phyloP scores from a whole-genome alignment of 495 filamentous ascomycete genomes.

The Astrothelium macrocarpum region DNA sequence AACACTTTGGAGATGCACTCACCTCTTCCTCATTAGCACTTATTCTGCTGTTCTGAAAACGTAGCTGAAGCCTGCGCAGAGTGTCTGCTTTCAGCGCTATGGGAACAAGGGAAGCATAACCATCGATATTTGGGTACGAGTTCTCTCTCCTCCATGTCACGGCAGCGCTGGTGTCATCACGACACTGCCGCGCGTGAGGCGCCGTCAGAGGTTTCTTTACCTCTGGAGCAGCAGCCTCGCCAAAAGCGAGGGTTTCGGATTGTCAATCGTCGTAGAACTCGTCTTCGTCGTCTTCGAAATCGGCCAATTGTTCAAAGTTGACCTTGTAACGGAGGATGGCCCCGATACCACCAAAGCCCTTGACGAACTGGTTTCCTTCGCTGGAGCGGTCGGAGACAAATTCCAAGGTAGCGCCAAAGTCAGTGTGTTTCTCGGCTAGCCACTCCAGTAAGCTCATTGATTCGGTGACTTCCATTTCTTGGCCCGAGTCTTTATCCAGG shows the following conservation, averaged over 20 bases:
- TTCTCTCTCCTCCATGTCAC: neutral
- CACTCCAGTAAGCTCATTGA: constrained; percentile 91
- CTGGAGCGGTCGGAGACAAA: constrained; percentile 95
- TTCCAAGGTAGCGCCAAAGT: constrained; percentile 92
- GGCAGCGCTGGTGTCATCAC: constrained; percentile 9
- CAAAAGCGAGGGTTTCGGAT: constrained; percentile 73
- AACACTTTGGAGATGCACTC: neutral
- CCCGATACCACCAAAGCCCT: constrained; percentile 97
- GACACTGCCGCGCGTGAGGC: constrained; percentile 35
- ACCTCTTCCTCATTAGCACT: no score
- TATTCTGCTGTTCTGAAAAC: no score
- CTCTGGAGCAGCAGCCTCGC: constrained; percentile 79
- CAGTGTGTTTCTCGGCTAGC: constrained; percentile 95
- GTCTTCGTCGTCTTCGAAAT: constrained; percentile 93
- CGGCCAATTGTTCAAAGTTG: constrained; percentile 97
- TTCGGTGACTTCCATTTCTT: constrained; percentile 88
- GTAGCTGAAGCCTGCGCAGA: no score
- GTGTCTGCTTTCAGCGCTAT: no score
- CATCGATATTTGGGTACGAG: neutral
- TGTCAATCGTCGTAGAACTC: constrained; percentile 99
- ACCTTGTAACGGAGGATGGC: constrained; percentile 97
- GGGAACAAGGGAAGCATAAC: neutral
- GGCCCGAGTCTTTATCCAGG: constrained; percentile 86
- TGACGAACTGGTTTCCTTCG: constrained; percentile 99
- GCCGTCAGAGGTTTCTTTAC: constrained; percentile 49